Evolutionary conservation across 2,329 filamentous ascomycete species (phyloP), one percentile per base, ranked within the genome.

Genomic region (Arachnopeziza araneosa): DNA sequence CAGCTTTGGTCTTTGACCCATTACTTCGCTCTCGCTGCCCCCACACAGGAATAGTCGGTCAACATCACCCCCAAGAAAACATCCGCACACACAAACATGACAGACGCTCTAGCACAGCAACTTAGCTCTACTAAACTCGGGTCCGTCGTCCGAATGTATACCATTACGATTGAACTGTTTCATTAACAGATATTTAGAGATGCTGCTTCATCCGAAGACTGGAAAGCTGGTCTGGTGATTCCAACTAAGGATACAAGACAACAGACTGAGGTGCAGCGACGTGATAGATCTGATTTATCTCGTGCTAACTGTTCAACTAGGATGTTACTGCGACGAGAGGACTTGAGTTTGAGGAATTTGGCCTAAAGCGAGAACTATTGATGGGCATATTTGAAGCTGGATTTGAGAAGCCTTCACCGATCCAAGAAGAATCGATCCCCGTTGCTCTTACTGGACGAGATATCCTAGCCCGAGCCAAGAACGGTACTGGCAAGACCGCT

Each of bases 321-420:
- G 95, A 99, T 89, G 96, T 99, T 63, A 98, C 93, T 60, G 93
- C 92, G 70, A 99, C 93, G 32, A 98, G 97, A 79, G 95, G 95
- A 63, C 82, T 99, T 64, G 95, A 99, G 69, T 99, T 97, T 72
- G 96, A 99, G 77, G 91, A 98, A 68, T 97, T 99, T 74, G 90
- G 89, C 67, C 88, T 99, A 69, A 96, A 96, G 80, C 85, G 95
- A 73, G 91, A 96, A 74, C 80, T 99, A 63, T 85, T 99, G 79
- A 99, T 98, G 93, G 95, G 95, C 64, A 98, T 99, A 67, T 99
- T 98, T 76, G 95, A 99, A 79, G 95, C 95, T 68, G 95, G 95
- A 65, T 99, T 97, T 76, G 95, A 99, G 76, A 97, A 96, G 78
- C 95, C 95, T 19, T 99, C 95, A 60, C 95, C 95, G 12, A 99